Base-by-base conservation (phyloP, 345 rosid species). In the Pseudoturritis turrita region DNA sequence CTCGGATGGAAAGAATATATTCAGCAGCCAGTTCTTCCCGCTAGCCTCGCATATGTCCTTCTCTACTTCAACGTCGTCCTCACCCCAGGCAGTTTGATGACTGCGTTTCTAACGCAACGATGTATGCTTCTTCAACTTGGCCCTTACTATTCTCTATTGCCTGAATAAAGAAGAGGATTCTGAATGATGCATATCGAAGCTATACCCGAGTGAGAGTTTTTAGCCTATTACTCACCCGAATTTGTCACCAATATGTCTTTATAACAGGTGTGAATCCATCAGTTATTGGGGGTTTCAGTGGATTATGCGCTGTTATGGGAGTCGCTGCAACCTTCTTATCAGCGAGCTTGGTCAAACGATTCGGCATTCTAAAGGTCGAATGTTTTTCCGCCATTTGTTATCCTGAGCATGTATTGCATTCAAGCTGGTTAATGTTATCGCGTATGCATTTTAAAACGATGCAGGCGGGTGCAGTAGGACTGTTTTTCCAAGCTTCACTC, bases 391-490 rank as follows among this genome's bases (percentile, higher is more conserved):
- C 18, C 46, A 22, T 11, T 4, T 40, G 7, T 9, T 58, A 4
- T 58, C 56, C 12, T 31, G 18, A 41, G 61, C 37, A 19, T 66
- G 62, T 49, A 15, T 19, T 39, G 49, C 22, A 12, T 57, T 36
- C 67, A 58, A 58, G 54, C 17, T 66, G 15, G 19, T 44, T 67
- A 59, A 67, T 59, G 72, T 56, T 56, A 9, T 41, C 33, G 6
- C 28, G 0, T 36, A 58, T 70, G n/a, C 28, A 9, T 46, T 55
- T 72, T 22, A 37, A 66, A 72, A 73, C 9, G 4, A 51, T 37
- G n/a, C 88, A 94, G 98, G 98, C 97, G 1, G 97, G 97, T 74
- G 98, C 98, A 33, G 85, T 82, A 70, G 97, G 97, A 65, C 79
- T 94, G 69, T 58, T 86, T 54, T 77, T 89, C 83, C 98, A 90